Percentiles rank a stretch among this genome's conserved stretches.
phyloP scores from a whole-genome alignment of 148 eudicot species.

The Amaranthus cruentus region DNA sequence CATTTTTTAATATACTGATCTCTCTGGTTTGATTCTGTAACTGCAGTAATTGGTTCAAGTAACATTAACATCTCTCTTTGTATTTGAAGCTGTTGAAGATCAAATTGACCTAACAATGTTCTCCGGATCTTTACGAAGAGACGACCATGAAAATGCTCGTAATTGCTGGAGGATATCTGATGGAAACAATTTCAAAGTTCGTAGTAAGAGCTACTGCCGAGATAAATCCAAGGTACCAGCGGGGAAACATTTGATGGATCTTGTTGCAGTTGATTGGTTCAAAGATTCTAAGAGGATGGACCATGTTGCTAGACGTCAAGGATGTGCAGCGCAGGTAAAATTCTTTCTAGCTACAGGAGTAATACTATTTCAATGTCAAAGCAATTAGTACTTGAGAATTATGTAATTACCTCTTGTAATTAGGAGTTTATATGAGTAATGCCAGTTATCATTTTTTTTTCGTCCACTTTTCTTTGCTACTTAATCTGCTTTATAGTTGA shows the following conservation, averaged over 20 bases:
- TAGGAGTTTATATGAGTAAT: neutral
- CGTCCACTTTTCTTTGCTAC: neutral
- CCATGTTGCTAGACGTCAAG: constrained; percentile 87
- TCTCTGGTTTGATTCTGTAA: neutral
- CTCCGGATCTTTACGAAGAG: constrained; percentile 72
- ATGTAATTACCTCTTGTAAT: constrained; percentile 2
- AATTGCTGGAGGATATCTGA: constrained; percentile 88
- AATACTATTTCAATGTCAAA: neutral
- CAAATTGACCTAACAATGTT: constrained; percentile 77
- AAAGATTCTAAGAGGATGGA: constrained; percentile 90
- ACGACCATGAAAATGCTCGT: constrained; percentile 72
- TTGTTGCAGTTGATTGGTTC: constrained; percentile 97
- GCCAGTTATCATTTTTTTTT: neutral
- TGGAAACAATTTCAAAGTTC: constrained; percentile 93
- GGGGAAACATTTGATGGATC: constrained; percentile 89
- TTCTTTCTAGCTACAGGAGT: neutral
- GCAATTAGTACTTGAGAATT: neutral
- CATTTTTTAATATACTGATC: neutral
- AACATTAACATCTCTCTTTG: constrained; percentile 17
- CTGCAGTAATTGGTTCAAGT: constrained; percentile 1
- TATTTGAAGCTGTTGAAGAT: constrained; percentile 59
- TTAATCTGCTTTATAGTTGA: neutral
- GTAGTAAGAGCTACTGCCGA: constrained; percentile 62
- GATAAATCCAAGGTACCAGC: constrained; percentile 90
- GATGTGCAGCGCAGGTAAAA: constrained; percentile 91